Percentiles rank a stretch among this genome's conserved stretches.
Conservation (phyloP, 116 monocot species). For the Zostera marina region DNA sequence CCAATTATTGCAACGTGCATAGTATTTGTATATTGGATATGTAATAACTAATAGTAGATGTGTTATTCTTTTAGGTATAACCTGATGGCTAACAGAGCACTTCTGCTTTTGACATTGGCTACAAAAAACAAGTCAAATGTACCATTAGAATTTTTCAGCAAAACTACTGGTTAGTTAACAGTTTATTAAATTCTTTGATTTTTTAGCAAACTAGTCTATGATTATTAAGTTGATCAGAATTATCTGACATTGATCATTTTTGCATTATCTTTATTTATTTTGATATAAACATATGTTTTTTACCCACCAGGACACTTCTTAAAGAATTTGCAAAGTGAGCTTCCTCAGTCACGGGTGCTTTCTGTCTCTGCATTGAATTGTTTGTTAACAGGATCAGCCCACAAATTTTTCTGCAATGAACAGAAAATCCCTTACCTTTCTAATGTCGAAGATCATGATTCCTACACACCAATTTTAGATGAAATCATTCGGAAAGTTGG, state of each 20-base stretch:
- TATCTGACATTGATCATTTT: neutral
- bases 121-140: slow-evolving; percentile 44
- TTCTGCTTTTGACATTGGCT: slow-evolving; percentile 65
- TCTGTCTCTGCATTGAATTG: slow-evolving; percentile 87
- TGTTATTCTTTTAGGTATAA: slow-evolving; percentile 49
- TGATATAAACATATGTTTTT: slow-evolving; percentile 1
- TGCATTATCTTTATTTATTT: neutral
- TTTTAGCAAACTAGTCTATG: neutral
- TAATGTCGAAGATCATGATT: slow-evolving; percentile 14
- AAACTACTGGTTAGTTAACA: slow-evolving; percentile 51
- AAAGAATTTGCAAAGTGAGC: slow-evolving; percentile 70
- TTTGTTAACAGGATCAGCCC: slow-evolving; percentile 46
- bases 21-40: neutral
- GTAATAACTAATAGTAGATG: neutral
- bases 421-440: slow-evolving; percentile 8
- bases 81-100: slow-evolving; percentile 89
- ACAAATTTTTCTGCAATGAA: slow-evolving; percentile 24
- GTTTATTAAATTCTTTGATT: neutral
- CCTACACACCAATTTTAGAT: slow-evolving; percentile 25
- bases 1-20: neutral
- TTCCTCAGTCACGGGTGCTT: slow-evolving; percentile 95
- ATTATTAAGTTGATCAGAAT: neutral
- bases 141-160: slow-evolving; percentile 34
- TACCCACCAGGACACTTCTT: slow-evolving; percentile 66
- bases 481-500: slow-evolving; percentile 54